Base-by-base conservation (phyloP, 768 basidiomycete species). In the Suillus subaureus region DNA sequence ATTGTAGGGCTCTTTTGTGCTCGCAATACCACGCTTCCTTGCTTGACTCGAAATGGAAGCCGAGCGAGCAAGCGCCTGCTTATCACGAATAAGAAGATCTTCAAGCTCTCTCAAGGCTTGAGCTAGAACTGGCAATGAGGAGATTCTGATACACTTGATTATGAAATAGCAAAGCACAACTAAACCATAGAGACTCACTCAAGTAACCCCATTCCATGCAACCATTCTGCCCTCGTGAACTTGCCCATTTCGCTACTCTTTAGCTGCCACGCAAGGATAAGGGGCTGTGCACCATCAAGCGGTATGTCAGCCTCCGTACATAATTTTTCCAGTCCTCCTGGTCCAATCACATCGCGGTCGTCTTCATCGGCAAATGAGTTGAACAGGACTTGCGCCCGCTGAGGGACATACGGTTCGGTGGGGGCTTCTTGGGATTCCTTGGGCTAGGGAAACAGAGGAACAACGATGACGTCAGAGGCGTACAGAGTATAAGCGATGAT, bases 231-330 rank as follows among this genome's bases (percentile, higher is more conserved):
- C 75, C 81, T 84, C 52, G 84, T 83, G 56, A 94, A 79, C 70
- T 87, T 91, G 37, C 82, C 90, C 88, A 94, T 89, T 71, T 93
- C 91, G 65, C 82, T 80, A 12, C 89, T 84, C 55, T 84, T 80
- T 64, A 91, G 75, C 70, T 90, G 89, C 93, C 93, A 94, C 28
- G 91, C 85, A 16, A 94, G 79, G 21, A 94, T 80, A 62, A 94
- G 80, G 23, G 92, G 90, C 67, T 86, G 77, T 7, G 89, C 81
- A 37, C 92, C 90, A 23, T 94, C 92, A 75, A 95, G 78, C 0
- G 90, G 81, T 55, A 94, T 84, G n/a, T 84, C 79, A 15, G 88
- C 85, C 67, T 93, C 90, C 31, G 68, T 81, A 77, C 90, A 95
- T 35, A 96, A 77, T 61, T 77, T 80, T 75, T 89, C 87, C 67